Percentiles rank a stretch among this genome's conserved stretches.
These are phyloP conservation scores for Syzygium malaccense DNA, from an alignment of 441 rosid genomes.

Conservation along the genomic window DNA sequence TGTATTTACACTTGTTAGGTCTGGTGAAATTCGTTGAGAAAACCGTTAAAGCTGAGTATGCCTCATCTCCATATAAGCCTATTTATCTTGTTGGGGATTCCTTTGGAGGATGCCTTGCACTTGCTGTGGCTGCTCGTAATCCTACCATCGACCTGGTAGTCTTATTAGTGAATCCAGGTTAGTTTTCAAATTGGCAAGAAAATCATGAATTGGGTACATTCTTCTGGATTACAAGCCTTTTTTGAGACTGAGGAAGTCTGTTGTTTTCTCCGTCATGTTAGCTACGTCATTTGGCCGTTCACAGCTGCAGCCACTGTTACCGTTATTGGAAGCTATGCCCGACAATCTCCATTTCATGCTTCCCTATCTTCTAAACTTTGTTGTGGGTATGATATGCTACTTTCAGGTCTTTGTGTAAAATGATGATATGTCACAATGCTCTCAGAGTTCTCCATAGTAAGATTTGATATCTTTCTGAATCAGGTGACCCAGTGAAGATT, in stretches of 20 bases:
- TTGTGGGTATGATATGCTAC: neutral
- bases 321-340: neutral
- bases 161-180: neutral
- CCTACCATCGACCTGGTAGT: neutral
- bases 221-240: neutral
- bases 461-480: neutral
- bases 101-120: constrained; percentile 2
- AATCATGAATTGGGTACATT: neutral
- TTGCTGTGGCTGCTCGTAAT: neutral
- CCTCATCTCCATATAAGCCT: neutral
- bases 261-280: neutral
- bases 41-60: neutral
- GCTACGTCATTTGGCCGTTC: constrained; percentile 10
- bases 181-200: neutral
- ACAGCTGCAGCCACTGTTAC: constrained; percentile 1
- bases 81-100: constrained; percentile 1
- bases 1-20: neutral
- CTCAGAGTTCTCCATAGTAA: neutral
- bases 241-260: neutral
- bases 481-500: constrained; percentile 2
- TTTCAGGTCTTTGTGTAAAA: neutral
- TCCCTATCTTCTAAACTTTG: neutral
- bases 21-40: neutral
- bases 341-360: neutral
- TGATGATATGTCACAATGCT: neutral